Evolutionary conservation across 179 eudicot genomes (phyloP).

Genomic region (Dionaea muscipula): DNA sequence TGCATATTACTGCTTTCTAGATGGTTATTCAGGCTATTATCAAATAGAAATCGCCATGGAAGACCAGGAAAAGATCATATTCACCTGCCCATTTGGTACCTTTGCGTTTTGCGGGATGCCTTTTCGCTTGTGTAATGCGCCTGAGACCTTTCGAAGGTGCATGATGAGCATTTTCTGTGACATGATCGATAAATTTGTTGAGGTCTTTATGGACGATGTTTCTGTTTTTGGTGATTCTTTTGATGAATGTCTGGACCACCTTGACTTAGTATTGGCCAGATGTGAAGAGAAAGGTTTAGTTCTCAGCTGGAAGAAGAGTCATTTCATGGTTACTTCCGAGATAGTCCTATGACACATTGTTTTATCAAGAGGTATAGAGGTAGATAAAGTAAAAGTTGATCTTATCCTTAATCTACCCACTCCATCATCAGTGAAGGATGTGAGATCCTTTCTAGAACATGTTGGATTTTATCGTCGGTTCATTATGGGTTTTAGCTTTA

Average conservation of each 20-base stretch:
- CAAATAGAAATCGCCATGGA: not conserved
- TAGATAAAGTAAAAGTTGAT: conserved; percentile 2
- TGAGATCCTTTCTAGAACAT: not conserved
- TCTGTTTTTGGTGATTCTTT: not conserved
- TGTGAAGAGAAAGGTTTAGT: not conserved
- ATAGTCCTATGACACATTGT: not conserved
- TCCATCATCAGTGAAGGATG: not conserved
- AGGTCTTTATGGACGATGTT: conserved; percentile 9
- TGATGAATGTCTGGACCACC: not conserved
- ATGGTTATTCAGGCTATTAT: not conserved
- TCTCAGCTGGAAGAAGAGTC: not conserved
- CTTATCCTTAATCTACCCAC: not conserved
- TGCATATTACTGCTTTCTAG: not conserved
- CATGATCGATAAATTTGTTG: not conserved
- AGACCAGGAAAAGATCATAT: conserved; percentile 4
- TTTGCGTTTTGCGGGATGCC: not conserved
- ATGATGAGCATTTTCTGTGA: not conserved
- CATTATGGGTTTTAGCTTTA: not conserved
- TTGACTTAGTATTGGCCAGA: not conserved
- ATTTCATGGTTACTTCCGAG: not conserved
- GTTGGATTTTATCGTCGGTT: not conserved
- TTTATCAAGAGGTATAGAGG: not conserved
- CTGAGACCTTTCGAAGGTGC: not conserved
- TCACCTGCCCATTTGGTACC: not conserved
- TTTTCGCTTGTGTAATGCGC: no score